phyloP scores from a whole-genome alignment of 805 yeast genomes.

The Saturnispora diversa region DNA sequence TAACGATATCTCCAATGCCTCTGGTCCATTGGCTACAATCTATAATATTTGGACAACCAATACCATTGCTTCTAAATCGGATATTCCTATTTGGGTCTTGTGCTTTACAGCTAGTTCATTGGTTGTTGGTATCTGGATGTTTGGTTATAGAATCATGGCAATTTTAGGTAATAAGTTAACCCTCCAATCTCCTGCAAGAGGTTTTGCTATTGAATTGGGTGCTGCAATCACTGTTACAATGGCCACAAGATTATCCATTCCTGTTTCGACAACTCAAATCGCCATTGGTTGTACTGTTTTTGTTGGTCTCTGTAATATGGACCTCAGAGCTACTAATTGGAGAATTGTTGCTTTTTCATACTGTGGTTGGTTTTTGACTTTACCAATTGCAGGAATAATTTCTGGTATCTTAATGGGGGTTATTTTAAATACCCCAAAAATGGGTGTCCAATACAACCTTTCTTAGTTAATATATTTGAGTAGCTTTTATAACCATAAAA shows the following conservation, averaged over 20 bases:
- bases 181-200: slow-evolving; percentile 71
- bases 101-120: slow-evolving; percentile 60
- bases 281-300: slow-evolving; percentile 73
- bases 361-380: slow-evolving; percentile 62
- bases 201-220: slow-evolving; percentile 68
- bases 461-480: slow-evolving; percentile 2
- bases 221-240: slow-evolving; percentile 69
- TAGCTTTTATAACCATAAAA: not conserved
- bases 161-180: slow-evolving; percentile 68
- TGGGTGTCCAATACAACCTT: slow-evolving; percentile 28
- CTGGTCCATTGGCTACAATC: slow-evolving; percentile 65
- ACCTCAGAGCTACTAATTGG: slow-evolving; percentile 62
- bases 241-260: slow-evolving; percentile 66
- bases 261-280: slow-evolving; percentile 71
- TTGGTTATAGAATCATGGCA: slow-evolving; percentile 59
- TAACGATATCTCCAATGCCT: slow-evolving; percentile 70
- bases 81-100: slow-evolving; percentile 65
- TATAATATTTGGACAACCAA: slow-evolving; percentile 54
- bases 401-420: slow-evolving; percentile 61
- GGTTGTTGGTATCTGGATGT: slow-evolving; percentile 63
- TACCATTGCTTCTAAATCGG: slow-evolving; percentile 37
- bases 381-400: slow-evolving; percentile 66
- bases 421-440: slow-evolving; percentile 55
- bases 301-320: slow-evolving; percentile 66
- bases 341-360: slow-evolving; percentile 67